phyloP scores from a whole-genome alignment of 2,329 filamentous ascomycete species.

The Cladophialophora immunda region DNA sequence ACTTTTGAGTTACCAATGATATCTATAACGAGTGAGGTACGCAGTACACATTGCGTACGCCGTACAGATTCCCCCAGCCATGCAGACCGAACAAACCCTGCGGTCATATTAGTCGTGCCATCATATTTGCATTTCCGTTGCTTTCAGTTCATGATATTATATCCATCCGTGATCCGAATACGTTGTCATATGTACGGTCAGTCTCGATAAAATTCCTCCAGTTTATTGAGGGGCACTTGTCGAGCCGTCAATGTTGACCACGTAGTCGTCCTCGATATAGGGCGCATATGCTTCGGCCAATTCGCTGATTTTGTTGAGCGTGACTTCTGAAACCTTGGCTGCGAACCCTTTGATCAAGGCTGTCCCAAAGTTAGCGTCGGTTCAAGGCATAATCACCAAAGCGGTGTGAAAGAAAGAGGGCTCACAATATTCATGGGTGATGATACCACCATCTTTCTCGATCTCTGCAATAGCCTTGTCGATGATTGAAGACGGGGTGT shows the following conservation, averaged over 20 bases:
- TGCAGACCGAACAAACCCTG: not conserved
- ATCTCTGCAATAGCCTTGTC: conserved; percentile 76
- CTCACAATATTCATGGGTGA: conserved; percentile 84
- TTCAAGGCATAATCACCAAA: not conserved
- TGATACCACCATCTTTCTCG: conserved; percentile 72
- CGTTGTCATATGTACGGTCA: not conserved
- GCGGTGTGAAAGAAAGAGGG: not conserved
- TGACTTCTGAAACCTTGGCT: conserved; percentile 73
- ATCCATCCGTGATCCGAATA: conserved; percentile 4
- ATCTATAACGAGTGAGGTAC: not conserved
- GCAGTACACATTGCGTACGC: not conserved
- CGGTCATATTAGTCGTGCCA: not conserved
- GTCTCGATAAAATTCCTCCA: conserved; percentile 1
- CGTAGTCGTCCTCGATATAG: conserved; percentile 78
- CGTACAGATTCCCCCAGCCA: not conserved
- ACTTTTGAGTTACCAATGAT: not conserved
- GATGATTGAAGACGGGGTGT: conserved; percentile 73
- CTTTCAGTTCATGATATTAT: conserved; percentile 6
- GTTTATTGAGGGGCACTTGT: conserved; percentile 7
- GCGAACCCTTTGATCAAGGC: conserved; percentile 74
- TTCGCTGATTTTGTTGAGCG: conserved; percentile 72
- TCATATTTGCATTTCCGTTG: not conserved
- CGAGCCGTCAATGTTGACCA: conserved; percentile 61
- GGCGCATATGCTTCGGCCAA: conserved; percentile 69
- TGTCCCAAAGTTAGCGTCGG: conserved; percentile 42